phyloP scores from a whole-genome alignment of 805 yeast species.

The Sugiyamaella boreocaroliniensis region DNA sequence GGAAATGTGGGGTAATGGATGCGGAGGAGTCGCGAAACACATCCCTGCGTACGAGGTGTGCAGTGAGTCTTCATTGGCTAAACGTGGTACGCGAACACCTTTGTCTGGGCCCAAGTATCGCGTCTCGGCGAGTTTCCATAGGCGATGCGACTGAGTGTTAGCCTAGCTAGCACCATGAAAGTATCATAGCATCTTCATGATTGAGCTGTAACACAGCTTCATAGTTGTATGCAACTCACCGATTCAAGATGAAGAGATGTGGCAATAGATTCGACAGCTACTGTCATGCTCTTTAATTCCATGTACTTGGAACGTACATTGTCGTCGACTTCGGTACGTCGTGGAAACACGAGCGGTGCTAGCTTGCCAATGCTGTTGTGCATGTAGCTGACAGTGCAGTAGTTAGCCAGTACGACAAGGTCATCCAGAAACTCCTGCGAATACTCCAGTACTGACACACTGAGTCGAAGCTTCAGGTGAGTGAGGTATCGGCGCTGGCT shows the following conservation, averaged over 20 bases:
- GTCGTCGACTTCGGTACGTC: not conserved
- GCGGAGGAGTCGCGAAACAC: not conserved
- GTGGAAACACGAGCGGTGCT: constrained; percentile 8
- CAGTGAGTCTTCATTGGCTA: no score
- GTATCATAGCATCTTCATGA: no score
- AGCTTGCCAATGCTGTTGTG: not conserved
- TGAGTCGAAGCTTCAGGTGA: not conserved
- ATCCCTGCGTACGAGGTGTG: not conserved
- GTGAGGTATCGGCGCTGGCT: not conserved
- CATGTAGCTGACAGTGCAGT: constrained; percentile 7
- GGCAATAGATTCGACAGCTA: not conserved
- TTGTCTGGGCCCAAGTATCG: not conserved
- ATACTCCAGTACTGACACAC: no score
- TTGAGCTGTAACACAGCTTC: no score
- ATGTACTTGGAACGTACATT: not conserved
- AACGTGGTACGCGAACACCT: no score
- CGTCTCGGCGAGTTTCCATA: not conserved
- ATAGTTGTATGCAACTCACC: not conserved
- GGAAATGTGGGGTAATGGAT: not conserved
- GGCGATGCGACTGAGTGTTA: not conserved
- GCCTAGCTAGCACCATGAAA: not conserved
- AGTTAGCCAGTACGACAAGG: constrained; percentile 14
- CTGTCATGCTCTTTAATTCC: not conserved
- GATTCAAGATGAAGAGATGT: not conserved
- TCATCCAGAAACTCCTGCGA: not conserved